Base-by-base conservation (phyloP, 1,284 basidiomycete species). In the Neonothopanus nambi region DNA sequence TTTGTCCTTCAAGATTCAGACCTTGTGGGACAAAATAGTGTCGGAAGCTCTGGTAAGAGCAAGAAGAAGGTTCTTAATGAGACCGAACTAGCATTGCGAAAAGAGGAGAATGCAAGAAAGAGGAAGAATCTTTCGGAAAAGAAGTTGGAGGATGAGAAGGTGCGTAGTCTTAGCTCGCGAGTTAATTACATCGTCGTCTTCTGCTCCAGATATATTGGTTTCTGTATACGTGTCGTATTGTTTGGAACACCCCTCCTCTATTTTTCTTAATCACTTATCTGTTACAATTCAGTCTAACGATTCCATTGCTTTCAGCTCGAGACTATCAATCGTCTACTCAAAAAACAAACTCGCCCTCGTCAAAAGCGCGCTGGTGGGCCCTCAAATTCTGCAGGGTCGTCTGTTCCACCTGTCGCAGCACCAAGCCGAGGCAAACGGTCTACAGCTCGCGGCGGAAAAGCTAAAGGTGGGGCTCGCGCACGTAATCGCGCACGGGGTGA, bases 81-180 rank as follows among this genome's bases (percentile, higher is more conserved):
- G 61, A 82, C 85, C 0, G 93, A 95, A 68, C 75, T 93, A 1
- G 86, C 89, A 0, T 75, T 95, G 15, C 81, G 88, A 45, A 78
- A 90, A 26, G 91, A 93, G 66, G 93, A 96, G 70, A 92, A 87
- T 0, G 91, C 93, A 0, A 77, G 93, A 28, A 90, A 93, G 66
- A 78, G 93, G 42, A 90, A 86, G 63, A 90, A 95, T 61, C 76
- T 95, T 56, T 87, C 83, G 17, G 93, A 95, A 69, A 94, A 95
- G 77, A 92, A 91, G 68, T 76, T 94, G 18, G 91, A 95, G 66
- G 93, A 96, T 63, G 93, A 96, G 68, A 95, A 95, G 81, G 92
- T 87, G 55, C 38, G 13, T 7, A 17, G 13, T 28, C n/a, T 21
- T 36, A 26, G 20, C 24, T n/a, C 30, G 30, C 35, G n/a, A n/a